These are phyloP conservation scores for Chenopodium quinoa DNA, from an alignment of 148 eudicot species.

Conservation along the genomic window DNA sequence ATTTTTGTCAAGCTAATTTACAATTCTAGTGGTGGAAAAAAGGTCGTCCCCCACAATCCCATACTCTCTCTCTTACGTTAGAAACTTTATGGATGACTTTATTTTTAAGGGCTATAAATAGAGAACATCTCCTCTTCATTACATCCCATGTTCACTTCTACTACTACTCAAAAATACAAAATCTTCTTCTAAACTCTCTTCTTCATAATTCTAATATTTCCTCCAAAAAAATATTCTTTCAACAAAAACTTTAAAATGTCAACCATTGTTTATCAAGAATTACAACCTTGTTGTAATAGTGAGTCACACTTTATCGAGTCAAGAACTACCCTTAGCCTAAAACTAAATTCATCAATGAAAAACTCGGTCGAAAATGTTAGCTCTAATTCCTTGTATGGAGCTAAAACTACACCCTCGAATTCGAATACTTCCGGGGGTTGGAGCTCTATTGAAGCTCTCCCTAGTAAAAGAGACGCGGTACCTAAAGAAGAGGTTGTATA, in stretches of 20 bases:
- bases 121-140: constrained; percentile 24
- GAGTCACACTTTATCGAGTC: constrained; percentile 31
- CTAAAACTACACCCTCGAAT: background rate
- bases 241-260: constrained; percentile 34
- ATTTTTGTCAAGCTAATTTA: background rate
- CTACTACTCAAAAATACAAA: background rate
- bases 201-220: background rate
- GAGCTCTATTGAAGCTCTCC: constrained; percentile 34
- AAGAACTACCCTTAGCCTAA: constrained; percentile 28
- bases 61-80: constrained; percentile 30
- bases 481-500: constrained; percentile 15
- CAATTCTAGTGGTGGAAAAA: background rate
- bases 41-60: constrained; percentile 12
- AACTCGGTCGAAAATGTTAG: background rate
- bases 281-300: constrained; percentile 33
- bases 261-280: constrained; percentile 46
- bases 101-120: constrained; percentile 55
- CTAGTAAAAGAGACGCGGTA: constrained; percentile 5
- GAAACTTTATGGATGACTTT: constrained; percentile 25
- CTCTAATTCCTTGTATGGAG: too few relatives aligned
- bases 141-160: constrained; percentile 30
- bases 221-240: background rate
- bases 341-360: constrained; percentile 18
- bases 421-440: constrained; percentile 19
- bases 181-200: background rate